Conservation (phyloP, 2,329 filamentous ascomycete species). For the Hirsutella minnesotensis region DNA sequence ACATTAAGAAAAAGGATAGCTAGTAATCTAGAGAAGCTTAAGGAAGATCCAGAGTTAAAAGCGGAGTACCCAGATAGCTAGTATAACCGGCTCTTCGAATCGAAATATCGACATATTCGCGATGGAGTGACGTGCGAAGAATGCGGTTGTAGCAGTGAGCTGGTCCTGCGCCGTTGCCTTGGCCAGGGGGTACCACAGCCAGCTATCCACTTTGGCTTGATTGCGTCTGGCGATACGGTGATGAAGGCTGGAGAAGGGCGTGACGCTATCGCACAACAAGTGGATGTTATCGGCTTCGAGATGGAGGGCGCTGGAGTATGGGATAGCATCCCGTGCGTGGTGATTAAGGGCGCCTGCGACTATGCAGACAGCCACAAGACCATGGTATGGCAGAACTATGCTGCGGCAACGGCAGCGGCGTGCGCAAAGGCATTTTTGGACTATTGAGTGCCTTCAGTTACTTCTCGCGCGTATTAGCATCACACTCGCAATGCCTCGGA, state of each 20-base stretch:
- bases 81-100: neutral
- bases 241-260: slow-evolving; percentile 23
- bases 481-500: no score
- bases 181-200: slow-evolving; percentile 2
- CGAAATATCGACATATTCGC: neutral
- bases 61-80: neutral
- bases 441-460: no score
- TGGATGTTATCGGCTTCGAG: slow-evolving; percentile 13
- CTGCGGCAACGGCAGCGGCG: slow-evolving; percentile 20
- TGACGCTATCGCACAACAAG: slow-evolving; percentile 20
- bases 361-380: slow-evolving; percentile 18
- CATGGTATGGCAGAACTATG: no score
- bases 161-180: slow-evolving; percentile 18
- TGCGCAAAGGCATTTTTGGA: no score
- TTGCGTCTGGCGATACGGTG: slow-evolving; percentile 27
- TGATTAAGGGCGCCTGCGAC: slow-evolving; percentile 25
- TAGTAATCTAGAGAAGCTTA: neutral
- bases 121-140: neutral
- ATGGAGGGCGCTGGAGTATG: slow-evolving; percentile 22
- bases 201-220: slow-evolving; percentile 21
- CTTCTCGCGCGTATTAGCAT: no score
- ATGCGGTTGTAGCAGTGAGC: slow-evolving; percentile 3
- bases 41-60: neutral
- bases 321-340: slow-evolving; percentile 19
- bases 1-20: neutral